A percentile compares a stretch with the other conserved stretches of the same genome.
phyloP scores from a whole-genome alignment of 305 asterid species.

The Plantago coronopus region DNA sequence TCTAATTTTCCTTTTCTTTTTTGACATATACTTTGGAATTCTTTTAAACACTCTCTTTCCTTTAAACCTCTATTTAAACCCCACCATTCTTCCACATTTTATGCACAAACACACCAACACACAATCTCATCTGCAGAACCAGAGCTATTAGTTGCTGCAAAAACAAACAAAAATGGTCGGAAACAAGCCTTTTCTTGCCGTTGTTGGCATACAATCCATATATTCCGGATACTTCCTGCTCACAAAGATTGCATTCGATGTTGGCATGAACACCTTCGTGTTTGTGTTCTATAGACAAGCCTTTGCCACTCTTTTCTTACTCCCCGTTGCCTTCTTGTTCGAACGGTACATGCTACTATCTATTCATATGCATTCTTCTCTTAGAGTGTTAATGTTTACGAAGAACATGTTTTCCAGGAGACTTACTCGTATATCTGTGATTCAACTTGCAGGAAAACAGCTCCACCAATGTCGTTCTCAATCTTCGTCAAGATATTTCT shows the following conservation, averaged over 20 bases:
- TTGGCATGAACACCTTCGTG: conserved; percentile 79
- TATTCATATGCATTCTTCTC: too few species aligned
- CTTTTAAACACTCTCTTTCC: neutral
- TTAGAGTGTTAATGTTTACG: neutral
- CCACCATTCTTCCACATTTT: neutral
- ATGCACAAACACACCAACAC: neutral
- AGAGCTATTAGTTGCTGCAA: neutral
- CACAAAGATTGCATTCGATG: conserved; percentile 77
- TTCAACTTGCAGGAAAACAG: conserved; percentile 54
- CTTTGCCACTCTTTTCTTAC: conserved; percentile 66
- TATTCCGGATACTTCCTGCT: conserved; percentile 82
- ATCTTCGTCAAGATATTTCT: conserved; percentile 68
- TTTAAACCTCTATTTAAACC: conserved; percentile 5
- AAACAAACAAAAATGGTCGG: conserved; percentile 29
- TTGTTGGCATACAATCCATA: conserved; percentile 42
- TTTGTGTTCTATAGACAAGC: conserved; percentile 92
- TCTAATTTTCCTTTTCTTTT: neutral
- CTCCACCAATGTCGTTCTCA: conserved; percentile 60
- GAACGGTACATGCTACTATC: conserved; percentile 37
- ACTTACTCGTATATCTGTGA: too few species aligned
- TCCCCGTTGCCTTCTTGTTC: conserved; percentile 60
- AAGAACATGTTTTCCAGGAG: too few species aligned
- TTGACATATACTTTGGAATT: neutral
- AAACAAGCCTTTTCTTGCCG: conserved; percentile 39
- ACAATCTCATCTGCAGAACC: too few species aligned